phyloP scores from a whole-genome alignment of 345 rosid species.

The Eucalyptus erythrocorys region DNA sequence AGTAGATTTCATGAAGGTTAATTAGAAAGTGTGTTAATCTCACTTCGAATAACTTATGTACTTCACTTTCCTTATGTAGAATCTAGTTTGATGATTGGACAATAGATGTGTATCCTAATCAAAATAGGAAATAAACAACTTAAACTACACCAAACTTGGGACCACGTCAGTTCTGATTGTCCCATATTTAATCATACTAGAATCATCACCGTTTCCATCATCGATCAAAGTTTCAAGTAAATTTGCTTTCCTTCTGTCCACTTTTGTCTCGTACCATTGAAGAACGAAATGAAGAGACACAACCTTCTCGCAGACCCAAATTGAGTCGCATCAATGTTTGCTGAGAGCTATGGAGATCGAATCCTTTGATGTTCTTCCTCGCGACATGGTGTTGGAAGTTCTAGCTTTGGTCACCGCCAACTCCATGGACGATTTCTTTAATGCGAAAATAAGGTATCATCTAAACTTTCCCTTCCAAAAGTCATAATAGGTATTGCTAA shows the following conservation, averaged over 20 bases:
- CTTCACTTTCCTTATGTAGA: not conserved
- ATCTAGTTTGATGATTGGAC: not conserved
- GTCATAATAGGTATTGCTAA: not conserved
- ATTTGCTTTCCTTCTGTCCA: not conserved
- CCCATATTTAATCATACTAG: not conserved
- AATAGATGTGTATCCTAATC: not conserved
- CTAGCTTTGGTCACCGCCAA: not conserved
- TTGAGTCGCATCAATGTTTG: too few species aligned
- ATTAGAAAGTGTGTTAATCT: too few species aligned
- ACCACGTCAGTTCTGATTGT: not conserved
- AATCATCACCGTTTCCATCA: not conserved
- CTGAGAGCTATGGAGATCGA: not conserved
- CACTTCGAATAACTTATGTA: too few species aligned
- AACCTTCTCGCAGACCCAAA: not conserved
- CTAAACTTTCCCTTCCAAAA: not conserved
- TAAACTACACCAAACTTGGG: not conserved
- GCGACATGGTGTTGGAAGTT: not conserved
- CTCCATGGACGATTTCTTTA: not conserved
- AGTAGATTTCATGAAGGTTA: too few species aligned
- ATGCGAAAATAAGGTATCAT: not conserved
- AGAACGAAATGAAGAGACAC: not conserved
- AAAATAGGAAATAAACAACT: not conserved
- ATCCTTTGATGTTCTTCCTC: not conserved
- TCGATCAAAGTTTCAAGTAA: too few species aligned
- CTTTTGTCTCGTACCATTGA: not conserved